A percentile compares a stretch with the other conserved stretches of the same genome.
These are phyloP conservation scores for Hyparrhenia diplandra DNA, from an alignment of 176 grass and related monocot species.

Conservation along the genomic window DNA sequence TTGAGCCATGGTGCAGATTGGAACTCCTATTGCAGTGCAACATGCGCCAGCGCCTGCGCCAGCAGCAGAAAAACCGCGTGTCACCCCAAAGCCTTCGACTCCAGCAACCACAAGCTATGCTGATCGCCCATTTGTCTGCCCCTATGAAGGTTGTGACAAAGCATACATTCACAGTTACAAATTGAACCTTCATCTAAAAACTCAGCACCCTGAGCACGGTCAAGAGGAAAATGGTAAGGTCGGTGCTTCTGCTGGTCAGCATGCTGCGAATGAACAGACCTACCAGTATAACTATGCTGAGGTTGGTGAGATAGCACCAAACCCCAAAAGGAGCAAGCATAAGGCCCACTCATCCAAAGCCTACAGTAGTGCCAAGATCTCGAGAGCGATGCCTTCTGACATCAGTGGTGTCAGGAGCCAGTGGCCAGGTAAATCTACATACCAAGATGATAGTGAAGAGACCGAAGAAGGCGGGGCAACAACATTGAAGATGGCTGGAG, in stretches of 20 bases:
- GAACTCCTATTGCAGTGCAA: constrained; percentile 32
- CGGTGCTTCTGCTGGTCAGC: background rate
- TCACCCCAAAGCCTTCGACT: constrained; percentile 28
- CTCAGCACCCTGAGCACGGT: constrained; percentile 64
- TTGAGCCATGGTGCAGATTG: constrained; percentile 36
- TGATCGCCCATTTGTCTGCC: constrained; percentile 63
- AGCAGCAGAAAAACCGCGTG: constrained; percentile 41
- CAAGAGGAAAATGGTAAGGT: constrained; percentile 44
- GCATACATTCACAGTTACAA: constrained; percentile 85
- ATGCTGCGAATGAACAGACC: constrained; percentile 13
- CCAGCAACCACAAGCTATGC: constrained; percentile 30
- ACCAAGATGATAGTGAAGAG: constrained; percentile 73
- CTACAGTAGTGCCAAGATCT: constrained; percentile 24
- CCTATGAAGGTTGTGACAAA: constrained; percentile 82
- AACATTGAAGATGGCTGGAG: constrained; percentile 48
- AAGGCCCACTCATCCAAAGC: constrained; percentile 29
- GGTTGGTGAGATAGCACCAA: constrained; percentile 19
- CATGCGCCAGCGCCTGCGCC: background rate
- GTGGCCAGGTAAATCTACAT: constrained; percentile 44
- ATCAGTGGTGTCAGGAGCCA: constrained; percentile 33
- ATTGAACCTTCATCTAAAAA: constrained; percentile 83
- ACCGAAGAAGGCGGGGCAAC: constrained; percentile 58
- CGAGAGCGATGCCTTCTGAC: constrained; percentile 2
- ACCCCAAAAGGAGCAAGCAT: constrained; percentile 51
- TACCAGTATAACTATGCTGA: constrained; percentile 42